These are phyloP conservation scores for Huntiella decipiens DNA, from an alignment of 2,329 filamentous ascomycete species.

Conservation along the genomic window DNA sequence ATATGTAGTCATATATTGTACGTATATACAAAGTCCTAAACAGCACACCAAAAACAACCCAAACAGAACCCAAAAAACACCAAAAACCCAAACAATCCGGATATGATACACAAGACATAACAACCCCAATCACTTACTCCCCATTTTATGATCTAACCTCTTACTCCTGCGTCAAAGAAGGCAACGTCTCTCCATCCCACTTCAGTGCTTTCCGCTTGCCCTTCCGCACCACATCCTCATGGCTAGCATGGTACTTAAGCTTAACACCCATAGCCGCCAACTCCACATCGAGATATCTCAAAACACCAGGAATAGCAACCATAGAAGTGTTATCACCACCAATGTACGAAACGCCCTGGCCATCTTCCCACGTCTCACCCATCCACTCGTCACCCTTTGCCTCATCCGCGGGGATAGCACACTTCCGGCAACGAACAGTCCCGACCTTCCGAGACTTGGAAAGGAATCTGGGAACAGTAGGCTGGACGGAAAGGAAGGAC, in stretches of 20 bases:
- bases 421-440: constrained; percentile 61
- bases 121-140: not conserved
- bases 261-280: constrained; percentile 90
- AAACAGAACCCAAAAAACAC: constrained; percentile 6
- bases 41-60: constrained; percentile 1
- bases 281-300: constrained; percentile 89
- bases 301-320: constrained; percentile 78
- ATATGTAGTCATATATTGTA: too few relatives aligned
- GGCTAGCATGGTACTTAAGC: constrained; percentile 57
- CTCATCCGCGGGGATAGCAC: constrained; percentile 43
- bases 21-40: not conserved
- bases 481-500: constrained; percentile 75
- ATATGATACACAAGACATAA: too few relatives aligned
- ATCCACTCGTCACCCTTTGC: constrained; percentile 38
- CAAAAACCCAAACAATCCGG: not conserved
- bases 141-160: constrained; percentile 6
- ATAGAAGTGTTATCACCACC: constrained; percentile 82
- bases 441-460: constrained; percentile 46
- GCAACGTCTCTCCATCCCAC: constrained; percentile 12
- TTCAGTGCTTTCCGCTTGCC: constrained; percentile 27
- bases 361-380: constrained; percentile 83
- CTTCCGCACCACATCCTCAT: constrained; percentile 45
- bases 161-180: not conserved
- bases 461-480: constrained; percentile 47
- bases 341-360: constrained; percentile 61